Evolutionary conservation across 495 filamentous ascomycete genomes (phyloP), one percentile per base, ranked within the genome.

Genomic region (Penicillium nucicola): DNA sequence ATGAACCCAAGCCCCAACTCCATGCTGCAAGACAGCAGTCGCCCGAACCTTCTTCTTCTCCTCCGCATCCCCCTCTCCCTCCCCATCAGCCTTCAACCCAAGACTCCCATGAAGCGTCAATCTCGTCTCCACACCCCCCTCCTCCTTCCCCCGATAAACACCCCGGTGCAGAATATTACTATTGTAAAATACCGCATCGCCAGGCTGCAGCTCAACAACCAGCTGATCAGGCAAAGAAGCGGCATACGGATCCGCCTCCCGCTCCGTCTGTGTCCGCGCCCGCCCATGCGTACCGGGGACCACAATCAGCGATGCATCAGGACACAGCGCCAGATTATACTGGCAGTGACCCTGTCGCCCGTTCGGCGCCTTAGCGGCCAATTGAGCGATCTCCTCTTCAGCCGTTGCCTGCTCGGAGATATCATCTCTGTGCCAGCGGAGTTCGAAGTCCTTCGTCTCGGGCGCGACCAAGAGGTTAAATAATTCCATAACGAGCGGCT

Each of bases 131-230:
- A 49, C 56, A 0, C 61, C 69, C 4, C 74, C 68, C 38, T 67
- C 72, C 11, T 40, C 46, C 45, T 71, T 76, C 4, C 50, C 61
- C 56, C 67, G 60, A 59, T 95, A 95, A n/a, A 85, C 79, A 1
- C 87, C 89, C 1, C 89, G 76, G 48, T 95, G 89, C 62, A 92
- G 52, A 44, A 95, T 92, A 69, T 95, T 92, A 53, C 89, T 92
- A 67, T 95, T 81, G 62, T 95, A 92, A 60, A 95, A 95, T 31
- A 87, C 85, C 7, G 85, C 76, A 64, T 92, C 89, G 0, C 89
- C 89, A 0, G 87, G 72, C 56, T 81, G 66, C 54, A 92, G 61
- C 62, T 67, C 49, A 23, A 92, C 89, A 14, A 78, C 66, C 22
- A 84, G 52, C 70, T 87, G 79, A 3, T 74, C 82, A 11, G 84